Evolutionary conservation across 2,329 filamentous ascomycete species (phyloP).

Genomic region (Aspergillus sclerotialis): DNA sequence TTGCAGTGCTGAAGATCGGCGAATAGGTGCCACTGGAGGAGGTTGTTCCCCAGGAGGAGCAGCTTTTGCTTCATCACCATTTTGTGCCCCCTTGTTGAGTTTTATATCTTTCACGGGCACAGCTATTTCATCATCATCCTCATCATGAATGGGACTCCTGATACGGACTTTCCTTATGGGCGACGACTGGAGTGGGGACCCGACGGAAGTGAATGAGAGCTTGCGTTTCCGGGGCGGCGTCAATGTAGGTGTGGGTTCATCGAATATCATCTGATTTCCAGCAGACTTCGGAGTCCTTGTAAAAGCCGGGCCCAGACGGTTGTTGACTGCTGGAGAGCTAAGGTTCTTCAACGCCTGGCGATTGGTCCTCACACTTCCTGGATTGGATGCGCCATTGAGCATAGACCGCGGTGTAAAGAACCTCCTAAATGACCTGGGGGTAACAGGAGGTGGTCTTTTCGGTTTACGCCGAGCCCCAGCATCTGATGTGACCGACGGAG

Average conservation of each 20-base stretch:
- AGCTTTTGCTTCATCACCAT: slow-evolving; percentile 11
- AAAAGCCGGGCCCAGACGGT: slow-evolving; percentile 36
- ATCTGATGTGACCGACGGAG: slow-evolving; percentile 35
- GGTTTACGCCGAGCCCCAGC: slow-evolving; percentile 29
- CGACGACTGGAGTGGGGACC: slow-evolving; percentile 45
- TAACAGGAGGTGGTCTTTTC: slow-evolving; percentile 42
- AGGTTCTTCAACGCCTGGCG: slow-evolving; percentile 40
- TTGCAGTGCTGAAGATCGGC: slow-evolving; percentile 29
- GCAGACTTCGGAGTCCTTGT: slow-evolving; percentile 28
- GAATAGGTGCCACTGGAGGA: slow-evolving; percentile 24
- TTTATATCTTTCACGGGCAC: slow-evolving; percentile 22
- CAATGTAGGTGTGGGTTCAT: slow-evolving; percentile 20
- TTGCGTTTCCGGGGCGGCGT: slow-evolving; percentile 41
- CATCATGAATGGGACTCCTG: slow-evolving; percentile 16
- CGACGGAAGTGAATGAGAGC: slow-evolving; percentile 37
- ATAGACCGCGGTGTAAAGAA: slow-evolving; percentile 46
- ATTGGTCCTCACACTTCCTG: slow-evolving; percentile 31
- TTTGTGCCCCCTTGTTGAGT: slow-evolving; percentile 8
- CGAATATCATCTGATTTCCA: slow-evolving; percentile 17
- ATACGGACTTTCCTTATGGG: slow-evolving; percentile 38
- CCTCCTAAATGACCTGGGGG: slow-evolving; percentile 44
- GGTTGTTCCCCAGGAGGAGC: slow-evolving; percentile 14
- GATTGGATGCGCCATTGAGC: slow-evolving; percentile 26
- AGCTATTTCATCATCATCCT: slow-evolving; percentile 24
- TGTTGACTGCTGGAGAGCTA: slow-evolving; percentile 37